Conservation (phyloP, 2,329 filamentous ascomycete species). For the Colletotrichum sp. region DNA sequence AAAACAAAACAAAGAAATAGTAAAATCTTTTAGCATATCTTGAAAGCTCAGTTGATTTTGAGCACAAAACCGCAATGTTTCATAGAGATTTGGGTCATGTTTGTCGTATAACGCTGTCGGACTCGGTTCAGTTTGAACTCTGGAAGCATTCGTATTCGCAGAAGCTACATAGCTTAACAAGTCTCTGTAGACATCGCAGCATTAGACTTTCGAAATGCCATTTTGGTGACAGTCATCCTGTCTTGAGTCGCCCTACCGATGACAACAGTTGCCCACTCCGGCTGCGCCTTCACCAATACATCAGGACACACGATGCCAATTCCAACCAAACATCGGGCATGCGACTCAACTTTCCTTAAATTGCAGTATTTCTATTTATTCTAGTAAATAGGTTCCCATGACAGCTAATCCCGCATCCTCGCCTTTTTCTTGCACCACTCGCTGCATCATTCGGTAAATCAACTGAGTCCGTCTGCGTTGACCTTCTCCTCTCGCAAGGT, state of each 20-base stretch:
- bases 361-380: neutral
- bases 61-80: neutral
- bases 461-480: neutral
- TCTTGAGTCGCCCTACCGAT: neutral
- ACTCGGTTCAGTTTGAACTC: neutral
- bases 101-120: neutral
- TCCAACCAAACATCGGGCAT: neutral
- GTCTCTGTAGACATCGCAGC: neutral
- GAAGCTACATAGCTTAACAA: neutral
- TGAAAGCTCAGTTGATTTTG: no score
- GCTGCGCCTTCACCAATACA: neutral
- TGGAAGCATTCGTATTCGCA: neutral
- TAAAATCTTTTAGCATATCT: no score
- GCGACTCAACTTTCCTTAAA: no score
- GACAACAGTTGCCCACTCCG: neutral
- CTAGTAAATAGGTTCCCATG: neutral
- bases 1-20: no score
- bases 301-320: neutral
- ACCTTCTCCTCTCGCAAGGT: constrained; percentile 28
- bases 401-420: neutral
- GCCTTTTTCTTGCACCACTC: constrained; percentile 19
- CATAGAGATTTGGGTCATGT: neutral
- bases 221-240: neutral
- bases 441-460: constrained; percentile 12
- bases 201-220: neutral